Evolutionary conservation across 495 filamentous ascomycete genomes (phyloP), one percentile per base, ranked within the genome.

Genomic region (Tuber aestivum): DNA sequence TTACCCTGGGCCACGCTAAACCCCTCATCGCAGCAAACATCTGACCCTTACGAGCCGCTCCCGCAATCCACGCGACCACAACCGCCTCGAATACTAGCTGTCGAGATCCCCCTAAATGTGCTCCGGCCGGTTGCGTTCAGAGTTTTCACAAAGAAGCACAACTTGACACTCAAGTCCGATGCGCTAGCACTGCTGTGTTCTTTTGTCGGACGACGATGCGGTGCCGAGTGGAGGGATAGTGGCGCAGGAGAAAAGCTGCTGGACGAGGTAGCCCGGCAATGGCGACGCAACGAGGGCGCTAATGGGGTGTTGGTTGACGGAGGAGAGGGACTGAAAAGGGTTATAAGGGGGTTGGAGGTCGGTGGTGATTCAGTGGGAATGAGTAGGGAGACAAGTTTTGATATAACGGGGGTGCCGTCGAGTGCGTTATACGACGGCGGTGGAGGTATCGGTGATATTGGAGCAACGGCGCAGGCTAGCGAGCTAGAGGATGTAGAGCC

Each of bases 81-180:
- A 21, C 92, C 92, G 79, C 88, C 92, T 0, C 93, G 92, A 32
- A 91, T 97, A 71, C 86, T 98, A 9, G 93, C 95, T 20, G 94
- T 99, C 73, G 84, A 95, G 45, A 91, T 99, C 42, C 94, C 94
- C 27, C 92, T 94, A 5, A 89, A 92, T 37, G 95, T 93, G 0
- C 87, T 99, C 45, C 89, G 95, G 78, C 96, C 95, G 9, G 87
- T 97, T 45, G 95, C 95, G 61, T 98, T 99, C 83, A 91, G 95
- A 56, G 95, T 93, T 0, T 96, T 99, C 79, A 99, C 95, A 10
- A 97, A 97, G 85, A 99, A 99, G 81, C 93, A 99, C 84, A 95
- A 94, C 83, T 87, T 99, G 50, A 98, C 94, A 0, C 90, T 99
- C 56, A 97, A 93, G 5, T 95, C 95, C 0, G 88, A 94, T 14